Evolutionary conservation across 2,329 filamentous ascomycete genomes (phyloP), one percentile per base, ranked within the genome.

Genomic region (Phyllosticta capitalensis): DNA sequence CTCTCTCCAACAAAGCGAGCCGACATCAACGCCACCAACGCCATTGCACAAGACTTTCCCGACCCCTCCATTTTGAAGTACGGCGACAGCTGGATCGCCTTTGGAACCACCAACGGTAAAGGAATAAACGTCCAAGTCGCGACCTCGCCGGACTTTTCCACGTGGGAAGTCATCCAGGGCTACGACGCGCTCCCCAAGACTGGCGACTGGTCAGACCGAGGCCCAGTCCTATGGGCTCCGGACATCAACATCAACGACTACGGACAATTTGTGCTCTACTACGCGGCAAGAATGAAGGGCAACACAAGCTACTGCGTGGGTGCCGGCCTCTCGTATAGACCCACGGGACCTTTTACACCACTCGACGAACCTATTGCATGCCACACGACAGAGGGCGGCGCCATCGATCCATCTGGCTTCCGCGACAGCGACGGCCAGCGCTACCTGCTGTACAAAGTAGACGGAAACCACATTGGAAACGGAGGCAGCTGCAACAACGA

Each of bases 371-470:
- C 82, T 0, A 73, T 85, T 33, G 77, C 77, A 19, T 87, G 84
- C 64, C 66, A 75, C 56, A 45, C 55, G 10, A 56, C 59, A 12
- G 50, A 38, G 12, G 84, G 84, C 20, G 84, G 84, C 33, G 79
- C 83, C 19, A 87, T 88, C 65, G 85, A 88, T 65, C 74, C 84
- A 0, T 75, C 81, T 0, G 83, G 81, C 3, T 87, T 86, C 69
- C 65, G 72, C 10, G 84, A 88, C 65, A 67, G 68, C 10, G 76
- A 79, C 20, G 81, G 80, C 28, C 76, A 69, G 30, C 77, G 79
- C 5, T 88, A 85, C 66, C 76, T 88, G 5, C 72, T 81, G 9
- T 88, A 85, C 74, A 88, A 88, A 69, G 74, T 87, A 24, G 85
- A 88, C 68, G 84, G 84, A 45, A 87, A 87, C 70, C 76, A 75